phyloP scores from a whole-genome alignment of 805 yeast genomes.

The Monosporozyma servazzii region DNA sequence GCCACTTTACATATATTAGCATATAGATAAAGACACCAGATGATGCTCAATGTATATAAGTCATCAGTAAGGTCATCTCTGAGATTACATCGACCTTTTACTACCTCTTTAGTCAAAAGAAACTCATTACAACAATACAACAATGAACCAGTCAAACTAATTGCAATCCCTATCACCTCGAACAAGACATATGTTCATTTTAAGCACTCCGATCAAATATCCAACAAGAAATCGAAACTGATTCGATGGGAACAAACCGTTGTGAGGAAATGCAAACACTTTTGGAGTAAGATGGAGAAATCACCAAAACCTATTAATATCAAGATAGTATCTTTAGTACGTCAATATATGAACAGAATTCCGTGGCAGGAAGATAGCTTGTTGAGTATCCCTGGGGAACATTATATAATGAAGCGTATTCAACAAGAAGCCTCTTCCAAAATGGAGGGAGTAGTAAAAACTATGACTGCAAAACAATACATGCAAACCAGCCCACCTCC shows the following conservation, averaged over 20 bases:
- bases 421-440: constrained; percentile 2
- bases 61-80: neutral
- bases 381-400: constrained; percentile 63
- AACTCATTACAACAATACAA: constrained; percentile 6
- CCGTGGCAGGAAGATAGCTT: constrained; percentile 78
- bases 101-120: neutral
- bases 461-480: constrained; percentile 14
- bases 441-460: constrained; percentile 3
- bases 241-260: constrained; percentile 36
- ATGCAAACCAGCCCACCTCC: constrained; percentile 4
- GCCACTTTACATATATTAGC: too few species aligned
- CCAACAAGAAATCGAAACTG: constrained; percentile 32
- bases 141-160: constrained; percentile 45
- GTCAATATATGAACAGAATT: constrained; percentile 46
- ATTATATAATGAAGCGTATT: constrained; percentile 37
- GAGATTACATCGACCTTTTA: neutral
- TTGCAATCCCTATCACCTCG: constrained; percentile 65
- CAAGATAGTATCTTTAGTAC: constrained; percentile 46
- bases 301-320: constrained; percentile 51
- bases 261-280: constrained; percentile 40
- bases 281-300: constrained; percentile 53
- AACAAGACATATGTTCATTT: constrained; percentile 56
- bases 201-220: constrained; percentile 39
- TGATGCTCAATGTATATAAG: neutral
- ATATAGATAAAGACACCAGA: too few species aligned